Evolutionary conservation across 179 eudicot genomes (phyloP).

Genomic region (Beta macrorhiza): DNA sequence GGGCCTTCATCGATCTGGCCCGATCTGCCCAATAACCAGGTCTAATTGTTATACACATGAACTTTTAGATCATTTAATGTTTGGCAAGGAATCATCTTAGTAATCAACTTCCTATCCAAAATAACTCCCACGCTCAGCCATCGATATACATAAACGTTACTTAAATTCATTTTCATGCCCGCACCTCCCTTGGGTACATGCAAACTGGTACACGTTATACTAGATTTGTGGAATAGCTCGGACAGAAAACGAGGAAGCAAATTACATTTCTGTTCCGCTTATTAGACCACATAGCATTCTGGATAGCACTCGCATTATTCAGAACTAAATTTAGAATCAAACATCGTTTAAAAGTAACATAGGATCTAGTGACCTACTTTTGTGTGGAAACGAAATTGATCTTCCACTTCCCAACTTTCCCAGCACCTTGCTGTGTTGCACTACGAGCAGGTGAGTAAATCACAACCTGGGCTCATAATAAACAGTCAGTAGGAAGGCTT

Average conservation of each 20-base stretch:
- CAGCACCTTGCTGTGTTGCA: constrained; percentile 74
- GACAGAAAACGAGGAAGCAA: background rate
- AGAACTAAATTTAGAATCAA: background rate
- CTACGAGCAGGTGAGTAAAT: constrained; percentile 67
- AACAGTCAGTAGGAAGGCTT: background rate
- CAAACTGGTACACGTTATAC: background rate
- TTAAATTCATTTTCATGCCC: background rate
- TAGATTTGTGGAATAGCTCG: background rate
- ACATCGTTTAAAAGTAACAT: background rate
- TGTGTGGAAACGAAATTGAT: constrained; percentile 73
- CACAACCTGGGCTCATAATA: constrained; percentile 45
- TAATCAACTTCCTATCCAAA: too few relatives aligned
- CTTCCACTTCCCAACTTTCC: constrained; percentile 73
- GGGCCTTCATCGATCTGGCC: too few relatives aligned
- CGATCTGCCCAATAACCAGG: too few relatives aligned
- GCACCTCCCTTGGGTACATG: background rate
- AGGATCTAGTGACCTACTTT: constrained; percentile 46
- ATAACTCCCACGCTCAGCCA: background rate
- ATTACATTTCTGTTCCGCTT: background rate
- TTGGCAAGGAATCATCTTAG: too few relatives aligned
- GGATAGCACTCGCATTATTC: background rate
- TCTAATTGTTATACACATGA: too few relatives aligned
- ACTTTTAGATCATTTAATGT: too few relatives aligned
- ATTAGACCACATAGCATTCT: background rate
- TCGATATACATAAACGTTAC: background rate